Conservation (phyloP, 2,329 filamentous ascomycete species). For the Neobulgaria alba region DNA sequence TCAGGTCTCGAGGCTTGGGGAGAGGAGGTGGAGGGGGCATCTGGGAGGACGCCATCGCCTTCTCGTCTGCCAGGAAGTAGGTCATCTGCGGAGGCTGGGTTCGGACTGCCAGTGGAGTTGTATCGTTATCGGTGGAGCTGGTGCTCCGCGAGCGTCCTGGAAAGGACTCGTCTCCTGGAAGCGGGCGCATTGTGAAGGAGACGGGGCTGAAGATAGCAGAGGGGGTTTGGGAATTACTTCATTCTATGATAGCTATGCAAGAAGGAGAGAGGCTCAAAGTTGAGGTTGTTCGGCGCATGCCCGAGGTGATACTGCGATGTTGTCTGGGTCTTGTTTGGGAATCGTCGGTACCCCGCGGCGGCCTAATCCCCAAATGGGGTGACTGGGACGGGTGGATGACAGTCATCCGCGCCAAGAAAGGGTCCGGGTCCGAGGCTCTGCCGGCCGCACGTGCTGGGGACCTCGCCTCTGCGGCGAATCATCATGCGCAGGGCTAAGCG, state of each 20-base stretch:
- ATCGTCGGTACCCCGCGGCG: slow-evolving; percentile 9
- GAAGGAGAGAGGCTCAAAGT: slow-evolving; percentile 1
- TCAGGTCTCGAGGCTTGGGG: slow-evolving; percentile 28
- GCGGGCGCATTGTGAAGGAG: slow-evolving; percentile 34
- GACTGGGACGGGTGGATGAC: too few species aligned
- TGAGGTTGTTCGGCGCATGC: slow-evolving; percentile 2
- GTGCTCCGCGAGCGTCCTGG: slow-evolving; percentile 32
- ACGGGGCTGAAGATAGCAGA: not conserved
- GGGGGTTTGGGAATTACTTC: slow-evolving; percentile 9
- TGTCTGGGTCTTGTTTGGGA: too few species aligned
- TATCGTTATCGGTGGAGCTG: slow-evolving; percentile 30
- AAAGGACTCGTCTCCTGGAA: slow-evolving; percentile 37
- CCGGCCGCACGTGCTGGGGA: too few species aligned
- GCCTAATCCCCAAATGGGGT: too few species aligned
- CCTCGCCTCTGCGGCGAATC: too few species aligned
- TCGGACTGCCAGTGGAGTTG: slow-evolving; percentile 29
- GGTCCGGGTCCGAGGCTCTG: too few species aligned
- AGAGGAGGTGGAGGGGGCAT: slow-evolving; percentile 25
- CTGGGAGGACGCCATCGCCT: slow-evolving; percentile 36
- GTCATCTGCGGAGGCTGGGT: slow-evolving; percentile 38
- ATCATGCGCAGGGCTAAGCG: too few species aligned
- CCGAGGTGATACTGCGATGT: too few species aligned
- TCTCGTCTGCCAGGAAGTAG: slow-evolving; percentile 43
- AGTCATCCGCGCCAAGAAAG: too few species aligned
- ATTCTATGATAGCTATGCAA: slow-evolving; percentile 5